Evolutionary conservation across 305 asterid genomes (phyloP), one percentile per base, ranked within the genome.

Genomic region (Fraxinus paxiana): DNA sequence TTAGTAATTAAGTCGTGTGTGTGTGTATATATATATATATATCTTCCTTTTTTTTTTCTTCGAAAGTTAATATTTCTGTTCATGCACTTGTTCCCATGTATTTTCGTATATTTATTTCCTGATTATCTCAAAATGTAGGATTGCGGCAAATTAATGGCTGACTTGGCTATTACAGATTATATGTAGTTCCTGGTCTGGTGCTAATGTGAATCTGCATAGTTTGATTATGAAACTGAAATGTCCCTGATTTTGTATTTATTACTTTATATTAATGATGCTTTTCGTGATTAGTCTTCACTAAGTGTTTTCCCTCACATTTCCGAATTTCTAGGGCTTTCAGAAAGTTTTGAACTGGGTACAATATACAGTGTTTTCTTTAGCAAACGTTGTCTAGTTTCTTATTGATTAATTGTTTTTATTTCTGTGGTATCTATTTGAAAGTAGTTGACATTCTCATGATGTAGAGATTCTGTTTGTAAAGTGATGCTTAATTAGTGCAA

Each of bases 311-410:
- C 26, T 28, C 73, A 3, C 38, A 34, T 56, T 35, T 70, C 51
- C n/a, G 4, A 65, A 31, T 30, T 56, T 59, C 75, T 78, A 6
- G 15, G 63, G 48, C 71, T 72, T 54, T 67, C 15, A 63, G 34
- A 65, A 82, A 76, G 56, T 41, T 75, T 82, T 22, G 69, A 78
- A 67, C 77, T 78, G 34, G 72, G 69, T 65, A 33, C 46, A 35
- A 34, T 65, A 38, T 72, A 31, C 12, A 13, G 18, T 59, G 41
- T 63, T 76, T 76, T 59, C 73, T 22, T 77, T 13, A 22, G 72
- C 71, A 63, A 65, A 34, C 54, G 37, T 54, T 24, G 15, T 34
- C 28, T 56, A 74, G 73, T 75, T 38, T 26, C 33, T 31, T 76
- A 17, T 79, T 73, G 48, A 59, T 24, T 80, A 38, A 33, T 43